Conservation (phyloP, 768 basidiomycete genomes). For the Leucogyrophana mollusca region DNA sequence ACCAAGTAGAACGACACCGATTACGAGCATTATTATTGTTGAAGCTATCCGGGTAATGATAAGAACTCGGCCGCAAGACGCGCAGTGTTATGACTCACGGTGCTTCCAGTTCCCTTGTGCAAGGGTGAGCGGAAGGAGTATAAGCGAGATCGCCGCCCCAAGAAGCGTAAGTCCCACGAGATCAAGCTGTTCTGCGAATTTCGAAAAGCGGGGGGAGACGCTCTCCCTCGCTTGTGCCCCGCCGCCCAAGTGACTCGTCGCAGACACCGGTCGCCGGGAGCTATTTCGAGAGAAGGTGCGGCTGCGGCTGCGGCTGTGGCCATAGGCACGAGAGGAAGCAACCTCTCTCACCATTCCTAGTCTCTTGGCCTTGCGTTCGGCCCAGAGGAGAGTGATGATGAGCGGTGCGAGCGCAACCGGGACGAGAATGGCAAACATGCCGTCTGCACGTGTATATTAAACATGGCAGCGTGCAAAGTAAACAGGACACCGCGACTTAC, state of each 20-base stretch:
- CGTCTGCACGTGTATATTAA: too few relatives aligned
- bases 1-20: constrained; percentile 45
- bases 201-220: constrained; percentile 10
- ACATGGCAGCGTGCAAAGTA: background rate
- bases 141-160: constrained; percentile 46
- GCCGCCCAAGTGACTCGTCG: background rate
- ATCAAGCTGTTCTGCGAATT: constrained; percentile 39
- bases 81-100: too few relatives aligned
- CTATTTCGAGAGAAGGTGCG: background rate
- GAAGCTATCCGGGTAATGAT: constrained; percentile 33
- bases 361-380: constrained; percentile 46
- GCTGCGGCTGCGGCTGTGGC: background rate
- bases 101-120: constrained; percentile 43
- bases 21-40: constrained; percentile 49
- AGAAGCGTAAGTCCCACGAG: constrained; percentile 50
- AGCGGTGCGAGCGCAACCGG: constrained; percentile 50
- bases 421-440: constrained; percentile 58
- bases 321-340: background rate
- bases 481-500: constrained; percentile 34
- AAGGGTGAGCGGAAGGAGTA: constrained; percentile 56
- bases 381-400: constrained; percentile 54
- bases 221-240: background rate
- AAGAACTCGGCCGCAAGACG: too few relatives aligned
- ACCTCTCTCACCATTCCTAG: constrained; percentile 26
- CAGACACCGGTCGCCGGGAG: background rate